Evolutionary conservation across 2,329 filamentous ascomycete species (phyloP).

Genomic region (Teratosphaeria viscida): DNA sequence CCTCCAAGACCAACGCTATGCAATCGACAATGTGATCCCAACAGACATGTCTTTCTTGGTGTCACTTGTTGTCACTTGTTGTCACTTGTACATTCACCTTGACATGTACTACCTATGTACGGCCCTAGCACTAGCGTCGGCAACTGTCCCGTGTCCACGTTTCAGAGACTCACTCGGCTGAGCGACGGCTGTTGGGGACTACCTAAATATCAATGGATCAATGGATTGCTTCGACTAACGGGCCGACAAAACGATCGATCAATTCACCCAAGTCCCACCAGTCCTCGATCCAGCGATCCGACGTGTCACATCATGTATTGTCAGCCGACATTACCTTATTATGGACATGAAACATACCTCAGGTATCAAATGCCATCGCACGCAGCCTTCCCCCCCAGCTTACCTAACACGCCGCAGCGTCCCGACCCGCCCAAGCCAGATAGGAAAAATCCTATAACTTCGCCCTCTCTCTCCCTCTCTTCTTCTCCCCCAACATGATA

Average conservation of each 20-base stretch:
- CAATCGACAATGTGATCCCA: not conserved
- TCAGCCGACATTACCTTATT: too few relatives aligned
- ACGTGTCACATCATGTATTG: too few relatives aligned
- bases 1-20: not conserved
- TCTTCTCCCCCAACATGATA: slow-evolving; percentile 2
- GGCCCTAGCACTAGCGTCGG: slow-evolving; percentile 1
- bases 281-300: too few relatives aligned
- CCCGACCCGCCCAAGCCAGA: not conserved
- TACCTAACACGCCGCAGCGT: not conserved
- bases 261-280: too few relatives aligned
- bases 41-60: not conserved
- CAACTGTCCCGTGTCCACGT: not conserved
- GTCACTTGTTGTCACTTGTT: not conserved
- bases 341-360: too few relatives aligned
- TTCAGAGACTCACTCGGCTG: not conserved
- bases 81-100: not conserved
- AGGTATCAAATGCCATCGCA: not conserved
- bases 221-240: not conserved
- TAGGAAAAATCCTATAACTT: not conserved
- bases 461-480: not conserved
- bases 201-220: too few relatives aligned
- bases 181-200: not conserved
- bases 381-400: not conserved
- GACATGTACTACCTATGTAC: not conserved
- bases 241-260: not conserved